phyloP scores from a whole-genome alignment of 1,139 yeast species.

The Nakaseomyces delphensis region DNA sequence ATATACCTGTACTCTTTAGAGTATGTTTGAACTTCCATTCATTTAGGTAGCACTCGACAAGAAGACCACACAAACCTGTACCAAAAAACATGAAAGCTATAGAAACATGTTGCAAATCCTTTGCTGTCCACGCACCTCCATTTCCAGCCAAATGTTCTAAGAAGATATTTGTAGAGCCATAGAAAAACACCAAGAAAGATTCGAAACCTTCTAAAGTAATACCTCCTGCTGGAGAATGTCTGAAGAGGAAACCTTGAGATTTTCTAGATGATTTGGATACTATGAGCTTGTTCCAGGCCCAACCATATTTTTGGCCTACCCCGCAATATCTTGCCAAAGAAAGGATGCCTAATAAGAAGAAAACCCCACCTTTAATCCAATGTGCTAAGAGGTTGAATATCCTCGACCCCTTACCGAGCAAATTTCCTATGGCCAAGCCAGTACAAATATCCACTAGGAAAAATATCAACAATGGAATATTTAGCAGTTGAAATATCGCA shows the following conservation, averaged over 20 bases:
- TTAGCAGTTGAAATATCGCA: constrained; percentile 44
- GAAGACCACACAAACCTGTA: constrained; percentile 82
- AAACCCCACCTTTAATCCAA: constrained; percentile 92
- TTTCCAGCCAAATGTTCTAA: constrained; percentile 74
- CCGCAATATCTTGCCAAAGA: constrained; percentile 84
- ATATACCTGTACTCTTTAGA: constrained; percentile 23
- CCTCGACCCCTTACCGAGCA: constrained; percentile 55
- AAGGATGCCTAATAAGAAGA: constrained; percentile 63
- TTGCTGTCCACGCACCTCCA: constrained; percentile 80
- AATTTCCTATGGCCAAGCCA: constrained; percentile 66
- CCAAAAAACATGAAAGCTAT: constrained; percentile 94
- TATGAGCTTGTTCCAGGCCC: constrained; percentile 78
- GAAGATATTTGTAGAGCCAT: constrained; percentile 82
- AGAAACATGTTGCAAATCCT: constrained; percentile 89
- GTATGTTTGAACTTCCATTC: constrained; percentile 34
- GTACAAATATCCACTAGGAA: constrained; percentile 55
- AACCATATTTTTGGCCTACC: constrained; percentile 61
- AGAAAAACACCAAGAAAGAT: constrained; percentile 66
- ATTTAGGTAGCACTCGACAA: constrained; percentile 56
- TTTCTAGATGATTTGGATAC: constrained; percentile 28
- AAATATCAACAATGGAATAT: constrained; percentile 58
- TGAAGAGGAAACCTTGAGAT: constrained; percentile 32
- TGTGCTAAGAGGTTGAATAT: constrained; percentile 86
- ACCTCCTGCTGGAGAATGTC: constrained; percentile 42
- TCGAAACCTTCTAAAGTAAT: constrained; percentile 83